Conservation (phyloP, 495 filamentous ascomycete species). For the Neurospora cerealis region DNA sequence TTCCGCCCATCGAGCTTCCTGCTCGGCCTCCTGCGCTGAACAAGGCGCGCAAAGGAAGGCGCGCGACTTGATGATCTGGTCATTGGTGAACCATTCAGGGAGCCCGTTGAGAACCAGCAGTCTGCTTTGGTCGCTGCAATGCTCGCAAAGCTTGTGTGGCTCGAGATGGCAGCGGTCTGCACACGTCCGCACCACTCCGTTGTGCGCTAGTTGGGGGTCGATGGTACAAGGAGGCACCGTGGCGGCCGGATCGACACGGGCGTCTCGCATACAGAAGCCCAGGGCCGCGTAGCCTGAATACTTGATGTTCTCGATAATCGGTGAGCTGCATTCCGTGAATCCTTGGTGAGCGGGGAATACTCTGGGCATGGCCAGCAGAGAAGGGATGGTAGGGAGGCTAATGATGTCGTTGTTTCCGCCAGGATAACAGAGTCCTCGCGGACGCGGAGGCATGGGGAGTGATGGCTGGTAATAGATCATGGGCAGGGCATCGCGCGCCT, state of each 20-base stretch:
- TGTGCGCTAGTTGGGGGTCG: neutral
- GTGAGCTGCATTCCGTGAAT: neutral
- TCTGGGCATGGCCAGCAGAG: neutral
- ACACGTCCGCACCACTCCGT: neutral
- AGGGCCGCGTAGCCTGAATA: neutral
- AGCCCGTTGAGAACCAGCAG: neutral
- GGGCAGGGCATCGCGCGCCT: neutral
- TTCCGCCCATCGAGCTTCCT: neutral
- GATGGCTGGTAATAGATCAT: neutral
- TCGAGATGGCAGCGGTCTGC: neutral
- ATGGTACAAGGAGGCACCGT: neutral
- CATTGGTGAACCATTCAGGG: neutral
- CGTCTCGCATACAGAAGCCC: neutral
- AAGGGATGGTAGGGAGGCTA: neutral
- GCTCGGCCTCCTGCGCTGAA: neutral
- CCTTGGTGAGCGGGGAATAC: neutral
- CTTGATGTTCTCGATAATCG: neutral
- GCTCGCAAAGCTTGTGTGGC: neutral
- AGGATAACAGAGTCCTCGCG: neutral
- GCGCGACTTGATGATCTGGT: neutral
- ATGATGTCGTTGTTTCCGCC: neutral
- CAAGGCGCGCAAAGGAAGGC: neutral
- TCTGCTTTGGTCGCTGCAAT: neutral
- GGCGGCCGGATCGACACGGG: neutral
- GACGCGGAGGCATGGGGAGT: neutral